These are phyloP conservation scores for Tulasnella sp. DNA, from an alignment of 768 basidiomycete genomes.

Conservation along the genomic window DNA sequence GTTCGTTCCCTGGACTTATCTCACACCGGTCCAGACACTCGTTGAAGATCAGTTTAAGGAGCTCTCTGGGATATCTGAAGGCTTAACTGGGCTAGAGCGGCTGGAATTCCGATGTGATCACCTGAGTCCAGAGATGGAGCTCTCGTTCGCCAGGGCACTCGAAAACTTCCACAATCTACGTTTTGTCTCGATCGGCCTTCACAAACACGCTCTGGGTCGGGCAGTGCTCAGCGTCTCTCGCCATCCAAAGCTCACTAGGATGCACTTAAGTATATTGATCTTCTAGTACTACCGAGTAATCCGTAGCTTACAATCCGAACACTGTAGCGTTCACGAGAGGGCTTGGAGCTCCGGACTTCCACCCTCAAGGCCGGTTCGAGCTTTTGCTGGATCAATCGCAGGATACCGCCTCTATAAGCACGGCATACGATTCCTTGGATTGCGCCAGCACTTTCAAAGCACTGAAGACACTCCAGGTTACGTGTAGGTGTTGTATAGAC, in stretches of 20 bases:
- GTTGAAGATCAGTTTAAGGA: slow-evolving; percentile 2
- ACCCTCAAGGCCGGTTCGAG: slow-evolving; percentile 2
- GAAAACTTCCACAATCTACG: neutral
- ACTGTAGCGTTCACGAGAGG: neutral
- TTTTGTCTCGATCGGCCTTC: neutral
- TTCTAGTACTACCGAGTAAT: no score
- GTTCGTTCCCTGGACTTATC: slow-evolving; percentile 10
- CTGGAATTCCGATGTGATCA: slow-evolving; percentile 7
- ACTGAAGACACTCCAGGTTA: no score
- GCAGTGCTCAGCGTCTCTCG: neutral
- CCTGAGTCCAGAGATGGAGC: neutral
- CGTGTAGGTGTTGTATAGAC: no score
- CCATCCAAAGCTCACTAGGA: neutral
- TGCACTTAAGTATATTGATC: no score
- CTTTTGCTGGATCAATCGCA: neutral
- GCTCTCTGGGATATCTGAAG: neutral
- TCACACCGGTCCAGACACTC: neutral
- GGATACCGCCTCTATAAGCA: no score
- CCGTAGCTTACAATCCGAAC: no score
- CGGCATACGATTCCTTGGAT: no score
- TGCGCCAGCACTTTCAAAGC: no score
- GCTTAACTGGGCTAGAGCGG: neutral
- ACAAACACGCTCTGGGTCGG: slow-evolving; percentile 7
- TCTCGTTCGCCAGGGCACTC: neutral
- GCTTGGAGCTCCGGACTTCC: slow-evolving; percentile 3